Evolutionary conservation across 371 early-diverging fungal species (phyloP), one percentile per base, ranked within the genome.

Genomic region (Vavraia culicis): DNA sequence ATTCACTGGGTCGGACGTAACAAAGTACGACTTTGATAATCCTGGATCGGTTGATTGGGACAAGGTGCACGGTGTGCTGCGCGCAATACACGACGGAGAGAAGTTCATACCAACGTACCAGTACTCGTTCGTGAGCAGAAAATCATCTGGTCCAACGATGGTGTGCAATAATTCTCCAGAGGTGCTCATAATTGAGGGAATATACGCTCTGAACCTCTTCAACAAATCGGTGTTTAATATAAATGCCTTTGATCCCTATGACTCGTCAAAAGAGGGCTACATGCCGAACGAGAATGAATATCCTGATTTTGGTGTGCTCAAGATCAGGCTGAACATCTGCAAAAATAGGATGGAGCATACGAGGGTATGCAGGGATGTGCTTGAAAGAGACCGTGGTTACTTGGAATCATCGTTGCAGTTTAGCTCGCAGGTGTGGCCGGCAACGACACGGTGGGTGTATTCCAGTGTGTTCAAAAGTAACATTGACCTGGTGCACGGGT

Each of bases 21-120:
- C 51, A 4, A 31, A 27, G 5, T 61, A 61, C 20, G 61, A 61
- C 34, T 61, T 61, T 56, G 61, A 61, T 43, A 61, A 61, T 42
- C 61, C 61, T 3, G 52, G 33, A 0, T 46, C 56, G n/a, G 22
- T 57, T 1, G 52, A 61, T 41, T 61, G 57, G 57, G 19, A 46
- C 19, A 45, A 13, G n/a, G 27, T 61, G 9, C 21, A 31, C 19
- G 42, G 38, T 11, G 41, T 41, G n/a, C 20, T 61, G 20, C 13
- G 52, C 13, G 38, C 35, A 32, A 15, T 59, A 0, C 35, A 37
- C 3, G 46, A 56, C 19, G 49, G 37, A 15, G 7, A 52, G 7
- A 15, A 38, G 10, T 22, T 23, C 18, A 16, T 56, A 27, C 14
- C 20, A 10, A n/a, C n/a, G 4, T 31, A 32, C 3, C 4, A n/a